A percentile compares a stretch with the other conserved stretches of the same genome.
Conservation (phyloP, 2,329 filamentous ascomycete species). For the Alternaria panax region DNA sequence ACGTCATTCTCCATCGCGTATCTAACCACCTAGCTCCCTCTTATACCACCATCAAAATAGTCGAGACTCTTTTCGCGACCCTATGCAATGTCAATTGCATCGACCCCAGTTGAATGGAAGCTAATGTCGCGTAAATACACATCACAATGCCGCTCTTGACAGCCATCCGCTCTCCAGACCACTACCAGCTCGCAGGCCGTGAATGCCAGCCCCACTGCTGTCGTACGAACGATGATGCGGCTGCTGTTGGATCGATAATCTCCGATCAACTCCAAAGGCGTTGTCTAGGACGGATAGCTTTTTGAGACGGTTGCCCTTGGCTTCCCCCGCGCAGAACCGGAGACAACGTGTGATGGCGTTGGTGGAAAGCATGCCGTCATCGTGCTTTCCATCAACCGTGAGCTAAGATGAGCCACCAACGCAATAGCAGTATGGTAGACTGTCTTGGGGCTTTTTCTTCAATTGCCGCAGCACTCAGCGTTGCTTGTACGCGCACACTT, state of each 20-base stretch:
- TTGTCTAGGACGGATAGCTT: constrained; percentile 2
- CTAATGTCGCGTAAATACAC: neutral
- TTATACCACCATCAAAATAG: neutral
- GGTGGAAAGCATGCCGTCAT: constrained; percentile 25
- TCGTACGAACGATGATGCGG: neutral
- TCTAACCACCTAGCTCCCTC: neutral
- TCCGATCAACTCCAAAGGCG: neutral
- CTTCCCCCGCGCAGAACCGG: constrained; percentile 22
- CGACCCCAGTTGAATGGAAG: neutral
- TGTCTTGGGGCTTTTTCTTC: neutral
- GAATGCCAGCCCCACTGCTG: neutral
- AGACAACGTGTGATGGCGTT: constrained; percentile 19
- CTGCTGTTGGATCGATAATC: neutral
- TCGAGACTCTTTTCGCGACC: neutral
- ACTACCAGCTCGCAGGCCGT: neutral
- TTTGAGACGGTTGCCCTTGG: constrained; percentile 12
- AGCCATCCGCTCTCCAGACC: neutral
- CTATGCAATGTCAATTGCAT: neutral
- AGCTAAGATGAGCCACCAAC: constrained; percentile 4
- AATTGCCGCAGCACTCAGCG: neutral
- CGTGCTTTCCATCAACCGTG: constrained; percentile 15
- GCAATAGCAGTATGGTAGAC: neutral
- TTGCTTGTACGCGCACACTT: neutral
- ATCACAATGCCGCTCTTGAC: neutral
- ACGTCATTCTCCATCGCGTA: neutral